Base-by-base conservation (phyloP, 495 filamentous ascomycete species). In the Xylaria telfairii region DNA sequence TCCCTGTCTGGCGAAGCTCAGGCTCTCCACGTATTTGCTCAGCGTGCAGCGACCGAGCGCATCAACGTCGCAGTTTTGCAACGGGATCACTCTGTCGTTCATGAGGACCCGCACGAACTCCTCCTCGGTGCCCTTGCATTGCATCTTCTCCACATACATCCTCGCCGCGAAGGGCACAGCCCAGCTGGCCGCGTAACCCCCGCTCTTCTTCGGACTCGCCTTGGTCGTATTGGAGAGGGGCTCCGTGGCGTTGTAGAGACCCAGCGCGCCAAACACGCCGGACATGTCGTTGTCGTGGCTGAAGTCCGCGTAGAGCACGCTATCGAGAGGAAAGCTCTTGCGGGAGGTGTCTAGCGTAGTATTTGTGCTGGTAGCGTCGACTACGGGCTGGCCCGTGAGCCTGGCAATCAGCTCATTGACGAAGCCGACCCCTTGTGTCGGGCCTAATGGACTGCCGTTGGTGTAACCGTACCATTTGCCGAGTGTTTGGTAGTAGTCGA, bases 211-310 rank as follows among this genome's bases (percentile, higher is more conserved):
- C 9, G 87, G 82, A 53, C 81, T 77, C 9, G 73, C 49, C 37
- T 81, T 75, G 30, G 81, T 81, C 71, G 85, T 74, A 24, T 87
- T 74, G 19, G 84, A 79, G 6, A 86, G 84, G 44, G 80, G 83
- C 8, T 63, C 73, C 0, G 89, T 91, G 28, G 74, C 77, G 42
- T 93, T 91, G 76, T 92, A 96, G 65, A 96, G 72, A 0, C 93
- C 91, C 69, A 97, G 74, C 0, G 93, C 92, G 21, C 86, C 87
- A 78, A 92, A 90, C 39, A 94, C 88, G 21, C 84, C 83, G 17
- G 88, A 88, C 88, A 96, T 91, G 69, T 91, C 89, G 76, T 96
- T 96, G 79, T 97, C 94, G 75, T 97, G 94, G 26, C 89, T 91
- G 76, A 97, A 96, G 79, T 97, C 94, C 0, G 92, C 93, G 70